Evolutionary conservation across 2,329 filamentous ascomycete genomes (phyloP), one percentile per base, ranked within the genome.

Genomic region (Penicillium sp.): DNA sequence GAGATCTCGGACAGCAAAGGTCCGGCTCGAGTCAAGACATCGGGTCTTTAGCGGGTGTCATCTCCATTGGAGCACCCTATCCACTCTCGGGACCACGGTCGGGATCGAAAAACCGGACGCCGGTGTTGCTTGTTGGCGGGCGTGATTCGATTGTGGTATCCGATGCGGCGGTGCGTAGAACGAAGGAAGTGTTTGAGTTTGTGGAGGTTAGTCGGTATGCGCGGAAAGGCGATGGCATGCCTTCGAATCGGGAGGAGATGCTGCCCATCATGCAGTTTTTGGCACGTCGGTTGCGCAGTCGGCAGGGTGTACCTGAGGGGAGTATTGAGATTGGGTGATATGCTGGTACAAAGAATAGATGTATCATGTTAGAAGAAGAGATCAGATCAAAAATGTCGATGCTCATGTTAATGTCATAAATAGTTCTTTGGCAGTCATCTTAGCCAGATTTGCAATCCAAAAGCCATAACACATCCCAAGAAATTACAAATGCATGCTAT

Each of bases 211-310:
- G 79, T 39, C 76, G 76, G 54, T 92, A 85, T 79, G 76, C 73
- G 55, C 78, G 81, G 56, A 64, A 61, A 2, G 84, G 82, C 4
- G 86, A 94, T 61, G 75, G 75, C 1, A 95, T 95, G 89, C 87
- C 88, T n/a, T 70, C 72, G 30, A 82, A 74, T 58, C 73, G 83
- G 36, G 87, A 93, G 8, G 89, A 96, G 71, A 89, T 93, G 75
- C 58, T 89, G 54, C 88, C 89, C 0, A 75, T 95, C 43, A 95
- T 95, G 87, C 78, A 83, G 56, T 95, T 81, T 60, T 75, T 71
- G 50, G 67, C 65, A 14, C 54, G 65, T 23, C 53, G 64, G 32
- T 49, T 71, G 42, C 57, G 60, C 40, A 71, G 67, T 55, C 57
- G 61, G 40, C 57, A 63, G 36, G 68, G 68, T 20, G 67, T 71